Evolutionary conservation across 768 basidiomycete species (phyloP).

Genomic region (Mycena filopes): DNA sequence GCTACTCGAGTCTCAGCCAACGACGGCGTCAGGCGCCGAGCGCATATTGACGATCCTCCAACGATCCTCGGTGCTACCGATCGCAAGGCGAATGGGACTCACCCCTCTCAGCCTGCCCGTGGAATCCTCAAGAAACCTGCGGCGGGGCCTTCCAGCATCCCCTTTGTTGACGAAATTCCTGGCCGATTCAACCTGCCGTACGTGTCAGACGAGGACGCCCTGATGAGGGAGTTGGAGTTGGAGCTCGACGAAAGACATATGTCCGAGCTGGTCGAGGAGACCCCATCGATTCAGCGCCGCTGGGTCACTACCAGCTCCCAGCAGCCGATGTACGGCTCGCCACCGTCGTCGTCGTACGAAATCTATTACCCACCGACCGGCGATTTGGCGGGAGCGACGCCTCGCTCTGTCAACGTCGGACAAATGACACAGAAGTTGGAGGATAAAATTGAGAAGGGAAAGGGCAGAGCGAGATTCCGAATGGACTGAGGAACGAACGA

Average conservation of each 20-base stretch:
- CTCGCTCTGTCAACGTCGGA: constrained; percentile 5
- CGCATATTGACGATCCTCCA: constrained; percentile 16
- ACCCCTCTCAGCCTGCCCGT: background rate
- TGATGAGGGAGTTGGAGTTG: background rate
- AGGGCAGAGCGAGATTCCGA: background rate
- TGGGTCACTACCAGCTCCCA: background rate
- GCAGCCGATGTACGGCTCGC: background rate
- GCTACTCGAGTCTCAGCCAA: background rate
- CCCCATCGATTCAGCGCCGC: background rate
- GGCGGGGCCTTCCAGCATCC: background rate
- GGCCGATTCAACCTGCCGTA: constrained; percentile 4
- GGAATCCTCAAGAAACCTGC: constrained; percentile 18
- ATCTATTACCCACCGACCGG: background rate
- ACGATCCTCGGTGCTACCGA: background rate
- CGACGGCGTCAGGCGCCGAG: background rate
- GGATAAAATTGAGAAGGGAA: background rate
- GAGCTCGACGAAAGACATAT: background rate
- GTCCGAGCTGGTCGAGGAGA: constrained; percentile 7
- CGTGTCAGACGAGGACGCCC: background rate
- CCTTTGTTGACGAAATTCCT: background rate
- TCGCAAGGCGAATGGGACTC: background rate
- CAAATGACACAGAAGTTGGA: constrained; percentile 7
- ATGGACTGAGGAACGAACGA: background rate
- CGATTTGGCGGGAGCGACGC: background rate
- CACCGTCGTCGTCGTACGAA: no score